These are phyloP conservation scores for Aureobasidium uvarum DNA, from an alignment of 2,329 filamentous ascomycete genomes.

Conservation along the genomic window DNA sequence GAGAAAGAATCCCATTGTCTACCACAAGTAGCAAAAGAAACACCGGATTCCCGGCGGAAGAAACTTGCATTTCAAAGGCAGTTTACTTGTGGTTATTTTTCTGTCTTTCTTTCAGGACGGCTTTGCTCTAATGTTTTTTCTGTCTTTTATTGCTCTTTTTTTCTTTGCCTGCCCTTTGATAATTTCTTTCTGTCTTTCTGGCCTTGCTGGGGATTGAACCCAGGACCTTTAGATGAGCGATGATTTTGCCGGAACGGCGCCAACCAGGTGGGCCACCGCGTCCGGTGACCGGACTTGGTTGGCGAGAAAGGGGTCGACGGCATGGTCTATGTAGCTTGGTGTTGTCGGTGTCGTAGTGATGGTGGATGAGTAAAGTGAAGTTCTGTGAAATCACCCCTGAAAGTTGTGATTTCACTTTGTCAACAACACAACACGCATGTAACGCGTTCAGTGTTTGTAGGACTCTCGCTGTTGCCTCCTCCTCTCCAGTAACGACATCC, in stretches of 20 bases:
- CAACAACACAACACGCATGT: neutral
- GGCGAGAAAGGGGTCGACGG: neutral
- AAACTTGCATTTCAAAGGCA: slow-evolving; percentile 1
- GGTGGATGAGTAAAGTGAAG: neutral
- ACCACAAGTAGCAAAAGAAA: slow-evolving; percentile 6
- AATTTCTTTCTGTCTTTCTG: slow-evolving; percentile 1
- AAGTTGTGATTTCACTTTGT: neutral
- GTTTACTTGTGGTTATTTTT: slow-evolving; percentile 5
- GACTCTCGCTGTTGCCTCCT: neutral
- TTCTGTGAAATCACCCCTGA: neutral
- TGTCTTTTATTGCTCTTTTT: neutral
- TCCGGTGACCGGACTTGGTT: neutral
- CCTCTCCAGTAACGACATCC: neutral
- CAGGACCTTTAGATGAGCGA: neutral
- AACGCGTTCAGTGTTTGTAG: neutral
- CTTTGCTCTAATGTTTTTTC: neutral
- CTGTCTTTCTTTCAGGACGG: neutral
- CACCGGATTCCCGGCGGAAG: slow-evolving; percentile 8
- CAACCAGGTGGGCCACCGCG: slow-evolving; percentile 7
- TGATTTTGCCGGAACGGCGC: neutral
- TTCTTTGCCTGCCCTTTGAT: neutral
- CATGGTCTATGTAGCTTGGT: neutral
- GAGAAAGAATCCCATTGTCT: no score
- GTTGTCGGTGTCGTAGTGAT: no score
- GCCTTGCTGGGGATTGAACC: neutral